Percentiles rank a stretch among this genome's conserved stretches.
Evolutionary conservation across 2,329 filamentous ascomycete species (phyloP).

Genomic region (Ophiocordyceps camponoti-rufipedis): DNA sequence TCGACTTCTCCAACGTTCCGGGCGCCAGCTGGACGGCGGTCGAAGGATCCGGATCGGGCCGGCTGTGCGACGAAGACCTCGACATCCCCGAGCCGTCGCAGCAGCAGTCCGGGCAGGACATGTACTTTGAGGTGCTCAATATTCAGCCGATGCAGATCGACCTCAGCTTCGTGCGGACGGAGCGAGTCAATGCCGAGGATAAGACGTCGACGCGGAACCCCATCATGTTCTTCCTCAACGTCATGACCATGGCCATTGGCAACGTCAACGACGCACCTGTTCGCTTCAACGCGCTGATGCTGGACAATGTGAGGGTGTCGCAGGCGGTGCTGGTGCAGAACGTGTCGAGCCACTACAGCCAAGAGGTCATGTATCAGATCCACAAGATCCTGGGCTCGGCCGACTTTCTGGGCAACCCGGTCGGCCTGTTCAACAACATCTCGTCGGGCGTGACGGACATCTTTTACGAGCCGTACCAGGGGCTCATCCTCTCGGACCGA

Average conservation of each 20-base stretch:
- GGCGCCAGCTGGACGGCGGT: constrained; percentile 57
- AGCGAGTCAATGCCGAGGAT: constrained; percentile 90
- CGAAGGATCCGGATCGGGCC: constrained; percentile 50
- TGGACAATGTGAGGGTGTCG: constrained; percentile 90
- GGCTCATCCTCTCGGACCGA: constrained; percentile 85
- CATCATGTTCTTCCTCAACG: constrained; percentile 96
- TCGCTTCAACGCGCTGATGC: constrained; percentile 76
- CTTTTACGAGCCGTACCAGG: constrained; percentile 98
- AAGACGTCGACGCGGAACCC: constrained; percentile 82
- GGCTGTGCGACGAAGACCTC: constrained; percentile 73
- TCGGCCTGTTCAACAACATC: constrained; percentile 95
- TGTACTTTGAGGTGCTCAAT: constrained; percentile 95
- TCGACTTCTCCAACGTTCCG: constrained; percentile 88
- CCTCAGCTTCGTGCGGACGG: constrained; percentile 90
- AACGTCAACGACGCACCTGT: constrained; percentile 98
- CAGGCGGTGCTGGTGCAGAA: constrained; percentile 69
- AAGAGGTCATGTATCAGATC: constrained; percentile 87
- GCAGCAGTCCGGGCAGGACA: constrained; percentile 72
- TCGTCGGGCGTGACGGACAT: constrained; percentile 94
- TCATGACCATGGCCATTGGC: constrained; percentile 97
- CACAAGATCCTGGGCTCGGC: constrained; percentile 95
- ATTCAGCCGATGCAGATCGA: constrained; percentile 97
- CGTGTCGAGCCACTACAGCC: constrained; percentile 86
- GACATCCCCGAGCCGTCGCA: constrained; percentile 85
- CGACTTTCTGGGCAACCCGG: constrained; percentile 93